These are phyloP conservation scores for Cadophora luteo-olivacea DNA, from an alignment of 2,329 filamentous ascomycete species.

Conservation along the genomic window DNA sequence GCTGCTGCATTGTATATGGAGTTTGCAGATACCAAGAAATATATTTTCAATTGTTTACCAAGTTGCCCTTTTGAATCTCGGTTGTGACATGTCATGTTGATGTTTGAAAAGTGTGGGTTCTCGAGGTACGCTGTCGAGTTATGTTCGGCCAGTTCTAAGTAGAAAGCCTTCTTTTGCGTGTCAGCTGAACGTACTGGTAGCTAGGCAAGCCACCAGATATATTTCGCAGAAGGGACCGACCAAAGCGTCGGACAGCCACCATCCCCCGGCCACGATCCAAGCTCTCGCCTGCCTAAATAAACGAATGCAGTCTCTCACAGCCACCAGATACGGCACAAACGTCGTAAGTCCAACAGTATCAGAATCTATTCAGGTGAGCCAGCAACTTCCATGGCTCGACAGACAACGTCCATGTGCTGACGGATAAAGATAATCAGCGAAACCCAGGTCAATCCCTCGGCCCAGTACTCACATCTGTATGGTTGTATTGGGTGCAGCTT, in stretches of 20 bases:
- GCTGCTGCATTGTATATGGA: slow-evolving; percentile 26
- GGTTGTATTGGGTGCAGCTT: background rate
- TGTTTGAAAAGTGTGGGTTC: background rate
- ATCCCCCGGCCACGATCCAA: slow-evolving; percentile 3
- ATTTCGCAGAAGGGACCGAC: slow-evolving; percentile 3
- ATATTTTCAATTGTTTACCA: background rate
- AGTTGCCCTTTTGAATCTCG: background rate
- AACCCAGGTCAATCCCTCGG: background rate
- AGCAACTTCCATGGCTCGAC: background rate
- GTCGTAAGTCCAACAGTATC: background rate
- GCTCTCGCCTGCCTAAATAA: background rate
- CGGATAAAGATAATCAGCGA: background rate
- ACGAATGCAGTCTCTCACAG: background rate
- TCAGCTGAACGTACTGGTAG: background rate
- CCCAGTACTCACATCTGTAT: background rate
- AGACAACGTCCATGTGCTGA: background rate
- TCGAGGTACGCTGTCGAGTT: background rate
- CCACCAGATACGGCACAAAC: background rate
- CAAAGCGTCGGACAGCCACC: background rate
- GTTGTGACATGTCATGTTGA: background rate
- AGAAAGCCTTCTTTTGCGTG: too few species aligned
- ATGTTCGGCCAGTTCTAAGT: too few species aligned
- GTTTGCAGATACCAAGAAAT: slow-evolving; percentile 25
- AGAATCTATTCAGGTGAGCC: background rate
- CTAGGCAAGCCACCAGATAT: slow-evolving; percentile 1